Conservation (phyloP, 352 stramenopile genomes). For the Phytopythium chamaehyphon region DNA sequence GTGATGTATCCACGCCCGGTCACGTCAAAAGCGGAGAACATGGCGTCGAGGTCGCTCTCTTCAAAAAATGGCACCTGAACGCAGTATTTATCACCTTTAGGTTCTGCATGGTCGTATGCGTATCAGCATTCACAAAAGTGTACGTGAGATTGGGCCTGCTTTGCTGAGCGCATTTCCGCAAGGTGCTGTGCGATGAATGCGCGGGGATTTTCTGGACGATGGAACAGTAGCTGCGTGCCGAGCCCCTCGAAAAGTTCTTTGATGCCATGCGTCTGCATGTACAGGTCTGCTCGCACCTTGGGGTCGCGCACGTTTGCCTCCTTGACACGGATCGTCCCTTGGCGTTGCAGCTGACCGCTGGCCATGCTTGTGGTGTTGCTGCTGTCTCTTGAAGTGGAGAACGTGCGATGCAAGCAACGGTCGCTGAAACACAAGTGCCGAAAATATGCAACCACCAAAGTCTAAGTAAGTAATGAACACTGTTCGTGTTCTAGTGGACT, state of each 20-base stretch:
- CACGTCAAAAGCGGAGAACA: slow-evolving; percentile 74
- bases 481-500: no score
- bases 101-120: neutral
- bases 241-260: slow-evolving; percentile 66
- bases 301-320: slow-evolving; percentile 56
- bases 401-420: neutral
- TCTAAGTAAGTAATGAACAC: neutral
- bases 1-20: slow-evolving; percentile 67
- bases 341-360: neutral
- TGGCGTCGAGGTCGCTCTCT: slow-evolving; percentile 63
- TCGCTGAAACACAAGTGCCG: neutral
- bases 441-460: neutral
- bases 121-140: neutral
- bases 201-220: slow-evolving; percentile 53
- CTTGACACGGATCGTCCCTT: neutral
- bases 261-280: slow-evolving; percentile 60
- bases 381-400: neutral
- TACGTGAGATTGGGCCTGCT: slow-evolving; percentile 55
- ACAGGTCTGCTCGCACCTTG: slow-evolving; percentile 56
- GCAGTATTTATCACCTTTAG: neutral
- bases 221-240: slow-evolving; percentile 59
- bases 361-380: neutral
- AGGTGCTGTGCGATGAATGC: slow-evolving; percentile 60
- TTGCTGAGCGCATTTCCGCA: slow-evolving; percentile 44
- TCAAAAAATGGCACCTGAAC: slow-evolving; percentile 63